phyloP scores from a whole-genome alignment of 2,329 filamentous ascomycete species.

The Neofusicoccum umdonicola region DNA sequence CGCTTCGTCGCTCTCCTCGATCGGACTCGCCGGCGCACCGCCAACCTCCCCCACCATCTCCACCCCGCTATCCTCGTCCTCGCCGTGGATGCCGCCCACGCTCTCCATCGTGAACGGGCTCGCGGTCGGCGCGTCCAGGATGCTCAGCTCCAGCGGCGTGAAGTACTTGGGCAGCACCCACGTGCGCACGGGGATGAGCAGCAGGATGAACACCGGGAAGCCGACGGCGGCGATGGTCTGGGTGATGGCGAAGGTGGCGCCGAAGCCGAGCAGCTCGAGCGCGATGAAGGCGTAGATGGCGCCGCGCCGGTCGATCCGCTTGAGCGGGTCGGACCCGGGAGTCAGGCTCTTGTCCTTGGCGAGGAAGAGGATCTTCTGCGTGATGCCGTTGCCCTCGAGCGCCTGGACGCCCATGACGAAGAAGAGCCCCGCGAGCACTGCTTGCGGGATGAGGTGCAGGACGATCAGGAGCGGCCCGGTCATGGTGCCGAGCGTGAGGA shows the following conservation, averaged over 20 bases:
- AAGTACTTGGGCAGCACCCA: conserved; percentile 53
- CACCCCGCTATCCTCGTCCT: not conserved
- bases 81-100: conserved; percentile 42
- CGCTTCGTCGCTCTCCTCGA: conserved; percentile 28
- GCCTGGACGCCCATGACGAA: conserved; percentile 56
- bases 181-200: conserved; percentile 55
- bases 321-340: conserved; percentile 48
- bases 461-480: conserved; percentile 54
- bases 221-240: conserved; percentile 61
- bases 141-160: conserved; percentile 45
- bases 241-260: conserved; percentile 56
- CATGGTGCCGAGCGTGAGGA: conserved; percentile 57
- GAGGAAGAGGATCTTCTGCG: conserved; percentile 51
- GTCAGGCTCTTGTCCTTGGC: conserved; percentile 48
- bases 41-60: not conserved
- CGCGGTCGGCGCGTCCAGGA: conserved; percentile 56
- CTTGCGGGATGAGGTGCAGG: conserved; percentile 54
- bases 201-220: conserved; percentile 58
- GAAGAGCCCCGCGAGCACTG: conserved; percentile 56
- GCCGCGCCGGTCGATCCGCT: conserved; percentile 41
- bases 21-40: not conserved
- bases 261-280: conserved; percentile 53
- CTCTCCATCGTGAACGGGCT: conserved; percentile 54
- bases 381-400: conserved; percentile 55
- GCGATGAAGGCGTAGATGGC: conserved; percentile 51